phyloP scores from a whole-genome alignment of 164 flowering plant genomes.

The Amborella trichopoda region DNA sequence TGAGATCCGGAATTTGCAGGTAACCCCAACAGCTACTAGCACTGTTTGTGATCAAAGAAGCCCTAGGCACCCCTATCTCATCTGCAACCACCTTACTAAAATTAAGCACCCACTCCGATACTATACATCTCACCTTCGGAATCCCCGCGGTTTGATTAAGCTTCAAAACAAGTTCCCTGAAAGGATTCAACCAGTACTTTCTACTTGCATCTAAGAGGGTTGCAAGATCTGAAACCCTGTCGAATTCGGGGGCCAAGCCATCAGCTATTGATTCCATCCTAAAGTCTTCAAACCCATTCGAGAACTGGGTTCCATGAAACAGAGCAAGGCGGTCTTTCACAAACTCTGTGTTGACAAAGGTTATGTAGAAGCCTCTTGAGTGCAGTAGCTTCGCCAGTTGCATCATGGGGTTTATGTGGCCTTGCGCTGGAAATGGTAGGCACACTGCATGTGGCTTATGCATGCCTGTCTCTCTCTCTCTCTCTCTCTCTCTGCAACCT shows the following conservation, averaged over 20 bases:
- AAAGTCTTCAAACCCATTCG: slow-evolving; percentile 28
- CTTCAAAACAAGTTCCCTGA: slow-evolving; percentile 2
- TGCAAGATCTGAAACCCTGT: slow-evolving; percentile 2
- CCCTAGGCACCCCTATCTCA: slow-evolving; percentile 18
- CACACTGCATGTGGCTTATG: slow-evolving; percentile 23
- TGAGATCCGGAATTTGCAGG: too few relatives aligned
- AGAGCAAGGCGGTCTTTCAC: too few relatives aligned
- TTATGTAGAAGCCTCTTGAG: slow-evolving; percentile 34
- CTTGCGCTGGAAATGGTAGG: slow-evolving; percentile 36
- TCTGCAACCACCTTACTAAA: slow-evolving; percentile 24
- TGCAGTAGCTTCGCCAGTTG: slow-evolving; percentile 34
- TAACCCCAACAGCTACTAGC: too few relatives aligned
- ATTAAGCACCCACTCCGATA: slow-evolving; percentile 25
- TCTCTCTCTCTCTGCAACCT: too few relatives aligned
- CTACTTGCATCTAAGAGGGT: slow-evolving; percentile 11
- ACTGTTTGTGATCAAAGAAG: slow-evolving; percentile 20
- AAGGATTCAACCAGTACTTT: slow-evolving; percentile 12
- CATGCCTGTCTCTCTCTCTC: too few relatives aligned
- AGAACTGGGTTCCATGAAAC: slow-evolving; percentile 10
- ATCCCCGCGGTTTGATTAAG: too few relatives aligned
- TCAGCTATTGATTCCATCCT: slow-evolving; percentile 13
- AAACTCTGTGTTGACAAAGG: slow-evolving; percentile 28
- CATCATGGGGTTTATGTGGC: slow-evolving; percentile 47
- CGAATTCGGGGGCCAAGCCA: slow-evolving; percentile 2
- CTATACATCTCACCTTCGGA: slow-evolving; percentile 21